Conservation (phyloP, 1,139 yeast species). For the Pneumocystis carinii region DNA sequence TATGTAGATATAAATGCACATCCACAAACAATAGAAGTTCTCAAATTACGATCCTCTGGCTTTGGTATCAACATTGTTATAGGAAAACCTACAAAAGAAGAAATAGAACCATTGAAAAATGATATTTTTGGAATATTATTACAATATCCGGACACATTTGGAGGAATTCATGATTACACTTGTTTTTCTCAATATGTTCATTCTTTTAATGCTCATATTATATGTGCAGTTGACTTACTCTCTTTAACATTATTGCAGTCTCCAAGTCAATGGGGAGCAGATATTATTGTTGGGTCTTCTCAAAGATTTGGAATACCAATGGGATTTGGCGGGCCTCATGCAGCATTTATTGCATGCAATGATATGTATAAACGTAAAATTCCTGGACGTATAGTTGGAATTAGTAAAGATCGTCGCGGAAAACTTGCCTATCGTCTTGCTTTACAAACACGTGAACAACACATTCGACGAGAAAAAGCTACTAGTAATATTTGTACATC, state of each 20-base stretch:
- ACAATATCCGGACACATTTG: conserved; percentile 85
- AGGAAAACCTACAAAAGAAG: conserved; percentile 38
- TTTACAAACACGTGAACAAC: conserved; percentile 94
- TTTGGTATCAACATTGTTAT: conserved; percentile 51
- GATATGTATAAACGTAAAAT: conserved; percentile 72
- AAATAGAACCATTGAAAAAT: conserved; percentile 27
- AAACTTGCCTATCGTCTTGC: conserved; percentile 81
- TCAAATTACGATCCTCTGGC: conserved; percentile 64
- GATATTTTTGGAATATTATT: conserved; percentile 63
- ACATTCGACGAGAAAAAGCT: conserved; percentile 91
- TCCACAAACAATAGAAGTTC: conserved; percentile 72
- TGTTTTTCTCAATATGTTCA: conserved; percentile 54
- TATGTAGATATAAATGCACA: conserved; percentile 66
- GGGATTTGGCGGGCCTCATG: conserved; percentile 98
- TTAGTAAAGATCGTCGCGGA: conserved; percentile 81
- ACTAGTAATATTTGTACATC: conserved; percentile 97
- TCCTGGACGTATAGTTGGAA: conserved; percentile 93
- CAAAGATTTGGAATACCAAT: conserved; percentile 96
- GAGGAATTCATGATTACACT: conserved; percentile 44
- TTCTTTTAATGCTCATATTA: conserved; percentile 53
- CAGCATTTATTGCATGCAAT: conserved; percentile 85
- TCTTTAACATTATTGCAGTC: conserved; percentile 76
- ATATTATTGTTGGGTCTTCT: conserved; percentile 79
- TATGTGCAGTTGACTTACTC: conserved; percentile 78
- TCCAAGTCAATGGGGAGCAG: conserved; percentile 79